Base-by-base conservation (phyloP, 768 basidiomycete species). In the Postia placenta region DNA sequence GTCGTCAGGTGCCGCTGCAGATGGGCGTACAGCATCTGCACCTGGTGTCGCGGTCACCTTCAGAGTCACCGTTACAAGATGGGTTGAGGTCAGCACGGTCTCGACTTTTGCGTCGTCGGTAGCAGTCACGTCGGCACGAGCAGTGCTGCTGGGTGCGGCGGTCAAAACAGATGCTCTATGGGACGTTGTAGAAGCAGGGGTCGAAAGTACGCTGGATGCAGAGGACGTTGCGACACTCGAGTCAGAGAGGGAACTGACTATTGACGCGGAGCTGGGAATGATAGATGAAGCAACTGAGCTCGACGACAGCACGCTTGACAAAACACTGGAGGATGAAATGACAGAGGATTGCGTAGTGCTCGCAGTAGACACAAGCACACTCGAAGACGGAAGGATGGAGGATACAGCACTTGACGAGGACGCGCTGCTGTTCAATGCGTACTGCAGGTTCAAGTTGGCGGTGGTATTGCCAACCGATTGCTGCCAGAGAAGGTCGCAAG, bases 401-500 rank as follows among this genome's bases (percentile, higher is more conserved):
- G 49, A 30, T 15, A 19, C 15, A 11, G 58, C 35, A 2, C 50
- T 25, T 19, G 49, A 45, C 1, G 51, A 35, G 27, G 55, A 22
- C 15, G 48, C 35, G 19, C 37, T 11, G 42, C 9, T 39, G 23
- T 50, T 47, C 27, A 33, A 19, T 15, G 48, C 19, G 36, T 37
- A 36, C 47, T 37, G 36, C 25, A 44, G 12, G 35, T 26, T 47
- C 11, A 42, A n/a, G 35, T 54, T 45, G 50, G 53, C 39, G 20
- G 54, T 53, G 45, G 55, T 58, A 41, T 56, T 58, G 39, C 49
- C 58, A n/a, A 23, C 40, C 15, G 25, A 38, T 28, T 48, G 54
- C 48, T 74, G 65, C 80, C 83, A 89, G 36, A 87, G 69, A 33
- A 82, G 60, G 22, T 65, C 54, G 58, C 87, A 89, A 17, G 64